Evolutionary conservation across 73 alveolate genomes (phyloP).

Genomic region (Urostyla sp.): DNA sequence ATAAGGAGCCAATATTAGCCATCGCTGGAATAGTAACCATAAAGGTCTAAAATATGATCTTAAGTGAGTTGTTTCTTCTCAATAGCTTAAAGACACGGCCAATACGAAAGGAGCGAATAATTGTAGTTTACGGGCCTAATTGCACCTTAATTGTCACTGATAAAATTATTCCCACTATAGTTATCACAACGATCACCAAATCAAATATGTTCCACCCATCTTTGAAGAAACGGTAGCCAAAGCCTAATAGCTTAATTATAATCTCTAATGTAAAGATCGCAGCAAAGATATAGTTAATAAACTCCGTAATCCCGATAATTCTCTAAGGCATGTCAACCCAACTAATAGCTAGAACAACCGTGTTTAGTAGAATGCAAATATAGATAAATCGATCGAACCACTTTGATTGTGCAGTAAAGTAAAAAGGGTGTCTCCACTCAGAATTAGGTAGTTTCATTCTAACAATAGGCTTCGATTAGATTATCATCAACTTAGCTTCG

Average conservation of each 20-base stretch:
- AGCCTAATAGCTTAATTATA: slow-evolving; percentile 23
- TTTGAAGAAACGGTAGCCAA: slow-evolving; percentile 35
- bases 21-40: slow-evolving; percentile 80
- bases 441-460: slow-evolving; percentile 28
- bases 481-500: slow-evolving; percentile 22
- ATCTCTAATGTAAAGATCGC: slow-evolving; percentile 44
- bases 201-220: slow-evolving; percentile 61
- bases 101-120: slow-evolving; percentile 51
- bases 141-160: slow-evolving; percentile 22
- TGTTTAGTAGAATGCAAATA: slow-evolving; percentile 44
- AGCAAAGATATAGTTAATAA: slow-evolving; percentile 34
- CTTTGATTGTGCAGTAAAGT: slow-evolving; percentile 15
- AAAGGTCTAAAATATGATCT: slow-evolving; percentile 32
- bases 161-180: slow-evolving; percentile 9
- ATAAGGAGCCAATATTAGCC: slow-evolving; percentile 89
- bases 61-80: slow-evolving; percentile 25
- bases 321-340: slow-evolving; percentile 38
- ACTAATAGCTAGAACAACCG: slow-evolving; percentile 21
- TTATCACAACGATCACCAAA: slow-evolving; percentile 26
- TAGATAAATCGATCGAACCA: slow-evolving; percentile 46
- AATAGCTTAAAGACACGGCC: slow-evolving; percentile 30
- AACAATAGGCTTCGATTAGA: slow-evolving; percentile 49
- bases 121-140: slow-evolving; percentile 40
- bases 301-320: not conserved
- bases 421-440: slow-evolving; percentile 43